Conservation (phyloP, 805 yeast genomes). For the Starmera caribaea region DNA sequence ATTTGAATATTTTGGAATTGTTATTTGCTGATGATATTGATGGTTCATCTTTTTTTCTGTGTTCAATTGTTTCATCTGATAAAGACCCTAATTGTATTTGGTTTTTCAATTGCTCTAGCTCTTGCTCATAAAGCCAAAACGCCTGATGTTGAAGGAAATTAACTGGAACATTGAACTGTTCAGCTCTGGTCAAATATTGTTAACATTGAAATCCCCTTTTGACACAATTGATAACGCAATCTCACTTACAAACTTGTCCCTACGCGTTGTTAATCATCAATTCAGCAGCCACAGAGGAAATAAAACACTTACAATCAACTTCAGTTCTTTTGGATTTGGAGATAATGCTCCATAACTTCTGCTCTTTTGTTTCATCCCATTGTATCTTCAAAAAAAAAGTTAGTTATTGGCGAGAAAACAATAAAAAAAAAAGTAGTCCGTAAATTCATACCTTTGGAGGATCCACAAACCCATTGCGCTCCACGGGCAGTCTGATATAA, state of each 20-base stretch:
- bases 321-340: slow-evolving; percentile 18
- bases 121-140: slow-evolving; percentile 19
- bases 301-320: slow-evolving; percentile 11
- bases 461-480: slow-evolving; percentile 15
- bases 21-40: too few species aligned
- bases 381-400: slow-evolving; percentile 4
- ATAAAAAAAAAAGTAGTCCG: too few species aligned
- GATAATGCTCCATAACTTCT: slow-evolving; percentile 14
- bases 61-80: slow-evolving; percentile 8
- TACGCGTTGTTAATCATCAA: not conserved
- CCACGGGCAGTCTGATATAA: slow-evolving; percentile 16
- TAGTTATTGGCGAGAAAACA: too few species aligned
- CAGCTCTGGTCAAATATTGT: slow-evolving; percentile 1
- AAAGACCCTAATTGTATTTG: slow-evolving; percentile 12
- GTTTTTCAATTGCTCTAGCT: slow-evolving; percentile 15
- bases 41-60: not conserved
- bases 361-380: slow-evolving; percentile 17
- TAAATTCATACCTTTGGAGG: slow-evolving; percentile 12
- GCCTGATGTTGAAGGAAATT: slow-evolving; percentile 19
- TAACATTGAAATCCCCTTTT: too few species aligned
- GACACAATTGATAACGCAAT: not conserved
- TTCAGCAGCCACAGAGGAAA: not conserved
- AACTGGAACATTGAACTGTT: slow-evolving; percentile 13
- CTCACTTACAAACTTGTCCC: slow-evolving; percentile 1
- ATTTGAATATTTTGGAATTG: too few species aligned